Evolutionary conservation across 176 grass and related monocot species (phyloP).

Genomic region (Coix lacrymajobi): DNA sequence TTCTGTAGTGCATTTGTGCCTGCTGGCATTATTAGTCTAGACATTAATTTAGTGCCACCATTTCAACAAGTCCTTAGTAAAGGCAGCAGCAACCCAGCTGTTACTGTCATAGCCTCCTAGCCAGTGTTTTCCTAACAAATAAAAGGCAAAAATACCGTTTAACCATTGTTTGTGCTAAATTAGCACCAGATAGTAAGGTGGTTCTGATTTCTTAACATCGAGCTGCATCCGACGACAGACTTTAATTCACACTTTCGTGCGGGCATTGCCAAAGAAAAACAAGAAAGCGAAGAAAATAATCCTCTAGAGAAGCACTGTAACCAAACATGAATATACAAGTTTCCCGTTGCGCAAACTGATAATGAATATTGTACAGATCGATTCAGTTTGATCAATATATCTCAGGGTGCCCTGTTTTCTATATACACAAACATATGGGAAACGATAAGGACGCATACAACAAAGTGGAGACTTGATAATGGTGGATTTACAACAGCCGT

Average conservation of each 20-base stretch:
- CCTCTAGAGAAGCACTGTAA: too few species aligned
- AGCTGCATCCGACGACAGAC: background rate
- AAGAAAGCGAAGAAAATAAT: too few species aligned
- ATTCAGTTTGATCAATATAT: constrained; percentile 15
- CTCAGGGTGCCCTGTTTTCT: background rate
- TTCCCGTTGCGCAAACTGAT: too few species aligned
- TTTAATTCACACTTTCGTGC: too few species aligned
- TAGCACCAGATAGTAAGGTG: background rate
- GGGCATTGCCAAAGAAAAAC: too few species aligned
- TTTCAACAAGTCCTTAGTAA: background rate
- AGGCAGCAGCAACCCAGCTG: background rate
- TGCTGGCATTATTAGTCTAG: background rate
- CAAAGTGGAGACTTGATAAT: background rate
- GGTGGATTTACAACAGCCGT: background rate
- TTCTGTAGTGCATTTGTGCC: background rate
- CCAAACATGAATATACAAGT: too few species aligned
- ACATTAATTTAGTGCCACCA: background rate
- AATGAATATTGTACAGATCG: background rate
- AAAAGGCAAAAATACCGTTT: background rate
- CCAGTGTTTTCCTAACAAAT: background rate
- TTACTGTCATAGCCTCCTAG: background rate
- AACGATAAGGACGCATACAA: background rate
- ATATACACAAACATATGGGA: background rate
- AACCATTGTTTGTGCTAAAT: background rate
- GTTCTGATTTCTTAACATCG: background rate